These are phyloP conservation scores for Ambrosiella beaveri DNA, from an alignment of 2,329 filamentous ascomycete species.

Conservation along the genomic window DNA sequence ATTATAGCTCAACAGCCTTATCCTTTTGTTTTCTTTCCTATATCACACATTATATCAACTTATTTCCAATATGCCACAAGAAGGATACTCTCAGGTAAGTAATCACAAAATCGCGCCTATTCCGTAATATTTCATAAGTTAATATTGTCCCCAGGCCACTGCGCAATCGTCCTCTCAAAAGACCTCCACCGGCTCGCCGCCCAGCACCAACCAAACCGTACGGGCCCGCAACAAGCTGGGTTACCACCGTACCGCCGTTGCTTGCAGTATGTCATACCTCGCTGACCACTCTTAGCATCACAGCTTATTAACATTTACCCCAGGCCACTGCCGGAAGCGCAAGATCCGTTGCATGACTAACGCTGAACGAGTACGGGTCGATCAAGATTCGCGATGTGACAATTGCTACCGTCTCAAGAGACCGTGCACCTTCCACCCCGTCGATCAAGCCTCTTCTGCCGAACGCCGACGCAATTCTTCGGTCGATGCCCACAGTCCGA, in stretches of 20 bases:
- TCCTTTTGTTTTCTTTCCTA: no score
- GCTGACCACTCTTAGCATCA: not conserved
- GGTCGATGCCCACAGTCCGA: slow-evolving; percentile 21
- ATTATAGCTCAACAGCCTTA: no score
- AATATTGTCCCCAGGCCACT: not conserved
- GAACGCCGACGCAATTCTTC: slow-evolving; percentile 19
- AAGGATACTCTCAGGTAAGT: no score
- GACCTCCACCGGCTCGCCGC: not conserved
- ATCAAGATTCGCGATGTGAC: slow-evolving; percentile 56
- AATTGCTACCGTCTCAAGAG: slow-evolving; percentile 93
- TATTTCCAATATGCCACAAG: no score
- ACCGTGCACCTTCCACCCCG: slow-evolving; percentile 81
- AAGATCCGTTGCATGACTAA: slow-evolving; percentile 83
- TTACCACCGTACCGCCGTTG: slow-evolving; percentile 87
- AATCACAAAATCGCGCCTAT: no score
- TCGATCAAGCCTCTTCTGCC: slow-evolving; percentile 47
- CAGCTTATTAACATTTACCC: not conserved
- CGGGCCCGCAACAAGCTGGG: slow-evolving; percentile 62
- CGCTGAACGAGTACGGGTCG: slow-evolving; percentile 31
- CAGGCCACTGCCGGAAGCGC: slow-evolving; percentile 77
- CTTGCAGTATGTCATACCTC: slow-evolving; percentile 60
- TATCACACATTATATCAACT: no score
- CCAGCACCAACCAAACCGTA: not conserved
- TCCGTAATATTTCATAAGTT: not conserved
- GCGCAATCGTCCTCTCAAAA: not conserved